These are phyloP conservation scores for Podospora appendiculata DNA, from an alignment of 495 filamentous ascomycete genomes.

Conservation along the genomic window DNA sequence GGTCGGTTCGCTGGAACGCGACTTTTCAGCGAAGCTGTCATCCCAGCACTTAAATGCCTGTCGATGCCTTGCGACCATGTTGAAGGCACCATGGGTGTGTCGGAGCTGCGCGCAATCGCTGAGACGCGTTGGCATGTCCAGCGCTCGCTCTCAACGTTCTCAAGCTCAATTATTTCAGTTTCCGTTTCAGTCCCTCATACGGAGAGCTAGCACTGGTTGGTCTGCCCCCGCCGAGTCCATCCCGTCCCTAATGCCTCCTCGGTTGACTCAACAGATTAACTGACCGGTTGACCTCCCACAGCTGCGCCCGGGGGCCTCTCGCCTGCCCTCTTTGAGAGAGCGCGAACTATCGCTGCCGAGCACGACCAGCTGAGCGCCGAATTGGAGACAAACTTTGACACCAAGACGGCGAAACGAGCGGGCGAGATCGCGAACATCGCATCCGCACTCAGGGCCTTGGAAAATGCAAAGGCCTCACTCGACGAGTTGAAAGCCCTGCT, in stretches of 20 bases:
- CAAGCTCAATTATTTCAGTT: too few species aligned
- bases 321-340: constrained; percentile 32
- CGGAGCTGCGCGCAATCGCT: constrained; percentile 40
- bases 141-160: too few species aligned
- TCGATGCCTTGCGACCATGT: constrained; percentile 32
- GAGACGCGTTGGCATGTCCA: constrained; percentile 16
- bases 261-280: not conserved
- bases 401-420: constrained; percentile 61
- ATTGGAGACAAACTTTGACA: constrained; percentile 57
- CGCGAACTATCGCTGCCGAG: constrained; percentile 29
- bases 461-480: constrained; percentile 48
- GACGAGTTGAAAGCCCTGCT: constrained; percentile 45
- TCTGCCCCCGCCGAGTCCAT: not conserved
- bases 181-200: constrained; percentile 22
- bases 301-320: constrained; percentile 15
- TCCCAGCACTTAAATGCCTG: not conserved
- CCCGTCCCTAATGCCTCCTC: not conserved
- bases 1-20: not conserved
- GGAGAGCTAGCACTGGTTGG: constrained; percentile 39
- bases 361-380: constrained; percentile 58
- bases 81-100: constrained; percentile 47
- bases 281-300: not conserved
- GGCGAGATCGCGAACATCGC: constrained; percentile 69
- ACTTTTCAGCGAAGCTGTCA: too few species aligned
- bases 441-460: constrained; percentile 61